Evolutionary conservation across 1,284 basidiomycete genomes (phyloP).

Genomic region (Paramarasmius palmivorus): DNA sequence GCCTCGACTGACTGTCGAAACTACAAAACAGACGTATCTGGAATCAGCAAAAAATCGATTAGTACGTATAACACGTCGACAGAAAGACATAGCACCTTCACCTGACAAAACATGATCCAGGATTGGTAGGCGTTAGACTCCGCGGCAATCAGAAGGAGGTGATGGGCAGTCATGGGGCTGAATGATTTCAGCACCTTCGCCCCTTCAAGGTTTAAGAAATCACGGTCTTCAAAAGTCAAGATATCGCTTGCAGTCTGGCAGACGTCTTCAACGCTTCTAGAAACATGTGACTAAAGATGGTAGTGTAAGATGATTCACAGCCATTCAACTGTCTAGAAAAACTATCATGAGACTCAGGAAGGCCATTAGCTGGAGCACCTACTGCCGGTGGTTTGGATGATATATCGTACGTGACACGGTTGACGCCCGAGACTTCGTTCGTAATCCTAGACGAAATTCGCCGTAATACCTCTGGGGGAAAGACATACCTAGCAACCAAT

Average conservation of each 20-base stretch:
- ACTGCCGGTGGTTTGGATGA: conserved; percentile 96
- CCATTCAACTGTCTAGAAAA: conserved; percentile 49
- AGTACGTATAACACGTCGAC: too few relatives aligned
- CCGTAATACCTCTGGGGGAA: conserved; percentile 90
- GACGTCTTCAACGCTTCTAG: neutral
- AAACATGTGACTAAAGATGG: neutral
- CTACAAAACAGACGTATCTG: too few relatives aligned
- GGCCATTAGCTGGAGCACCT: conserved; percentile 24
- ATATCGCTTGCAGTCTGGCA: neutral
- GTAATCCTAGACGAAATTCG: conserved; percentile 97
- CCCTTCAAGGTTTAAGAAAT: too few relatives aligned
- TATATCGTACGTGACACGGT: conserved; percentile 94
- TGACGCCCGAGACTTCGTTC: conserved; percentile 94
- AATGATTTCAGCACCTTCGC: too few relatives aligned
- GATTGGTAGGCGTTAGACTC: too few relatives aligned
- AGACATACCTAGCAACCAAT: conserved; percentile 71
- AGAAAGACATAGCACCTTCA: too few relatives aligned
- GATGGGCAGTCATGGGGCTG: too few relatives aligned
- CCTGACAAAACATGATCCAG: too few relatives aligned
- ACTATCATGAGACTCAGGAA: conserved; percentile 4
- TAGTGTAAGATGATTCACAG: conserved; percentile 25
- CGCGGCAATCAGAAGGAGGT: too few relatives aligned
- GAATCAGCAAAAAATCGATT: too few relatives aligned
- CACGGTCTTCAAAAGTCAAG: too few relatives aligned
- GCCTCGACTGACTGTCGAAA: too few relatives aligned